Base-by-base conservation (phyloP, 495 filamentous ascomycete species). In the Penicillium ochrochloron region DNA sequence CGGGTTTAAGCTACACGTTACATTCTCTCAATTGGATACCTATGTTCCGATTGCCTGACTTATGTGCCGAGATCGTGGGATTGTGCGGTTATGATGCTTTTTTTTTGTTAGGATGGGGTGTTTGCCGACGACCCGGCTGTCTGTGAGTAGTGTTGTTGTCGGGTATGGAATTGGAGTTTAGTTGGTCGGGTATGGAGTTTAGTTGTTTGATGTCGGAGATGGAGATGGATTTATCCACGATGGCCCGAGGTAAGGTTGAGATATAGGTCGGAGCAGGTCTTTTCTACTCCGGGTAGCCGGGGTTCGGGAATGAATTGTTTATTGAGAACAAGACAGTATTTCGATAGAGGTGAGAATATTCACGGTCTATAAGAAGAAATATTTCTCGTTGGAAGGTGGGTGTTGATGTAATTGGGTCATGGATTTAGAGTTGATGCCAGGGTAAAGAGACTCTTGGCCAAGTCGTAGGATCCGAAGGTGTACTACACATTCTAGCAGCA, bases 171-270 rank as follows among this genome's bases (percentile, higher is more conserved):
- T n/a, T 15, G n/a, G 6, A 21, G n/a, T 21, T 12, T 21, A 23
- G 19, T 46, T 46, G 9, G n/a, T n/a, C n/a, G 1, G 17, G 19
- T 7, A 10, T 15, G n/a, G 6, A 21, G n/a, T 21, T 12, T 21
- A 23, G 19, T 46, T 46, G 9, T 21, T 46, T 3, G 6, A 46
- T 11, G 11, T 46, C n/a, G 42, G 19, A 21, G 42, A 42, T 15
- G 39, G 46, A 27, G 21, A 31, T 52, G 48, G 25, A 31, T 52
- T 31, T 52, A 52, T 52, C 48, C 48, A 52, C 5, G 48, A 15
- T 17, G 48, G 19, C 14, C 48, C 48, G 48, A 52, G 48, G 48
- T 10, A 25, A 52, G 48, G 48, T 10, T 52, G 25, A 21, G 5
- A 31, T n/a, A 10, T 1, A 1, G 10, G 46, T 15, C 46, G 21